These are phyloP conservation scores for Trametes versicolor DNA, from an alignment of 1,284 basidiomycete genomes.

Conservation along the genomic window DNA sequence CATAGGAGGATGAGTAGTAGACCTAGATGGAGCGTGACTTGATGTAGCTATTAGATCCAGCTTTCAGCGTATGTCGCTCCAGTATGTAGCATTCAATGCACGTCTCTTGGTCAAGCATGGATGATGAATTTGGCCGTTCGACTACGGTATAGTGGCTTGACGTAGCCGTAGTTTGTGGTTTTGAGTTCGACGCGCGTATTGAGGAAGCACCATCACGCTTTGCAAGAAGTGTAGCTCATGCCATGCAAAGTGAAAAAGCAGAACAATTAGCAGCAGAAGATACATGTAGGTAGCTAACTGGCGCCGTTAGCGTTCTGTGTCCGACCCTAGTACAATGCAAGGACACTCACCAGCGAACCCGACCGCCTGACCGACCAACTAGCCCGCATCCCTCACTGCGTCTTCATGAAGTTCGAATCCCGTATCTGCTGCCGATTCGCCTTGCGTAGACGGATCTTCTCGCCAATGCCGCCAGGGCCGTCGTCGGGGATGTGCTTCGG, in stretches of 20 bases:
- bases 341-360: slow-evolving; percentile 25
- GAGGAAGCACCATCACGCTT: too few species aligned
- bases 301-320: not conserved
- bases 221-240: not conserved
- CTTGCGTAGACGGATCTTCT: slow-evolving; percentile 67
- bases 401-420: slow-evolving; percentile 82
- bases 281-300: slow-evolving; percentile 29
- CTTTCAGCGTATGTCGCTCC: not conserved
- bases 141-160: too few species aligned
- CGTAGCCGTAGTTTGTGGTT: too few species aligned
- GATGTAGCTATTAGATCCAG: not conserved
- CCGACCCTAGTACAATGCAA: not conserved
- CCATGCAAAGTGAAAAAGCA: not conserved
- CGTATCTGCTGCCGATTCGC: slow-evolving; percentile 73
- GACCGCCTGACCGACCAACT: slow-evolving; percentile 1
- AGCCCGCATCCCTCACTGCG: slow-evolving; percentile 54
- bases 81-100: not conserved
- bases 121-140: too few species aligned
- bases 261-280: slow-evolving; percentile 15
- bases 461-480: slow-evolving; percentile 74
- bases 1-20: not conserved
- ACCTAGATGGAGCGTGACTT: not conserved
- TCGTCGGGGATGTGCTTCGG: slow-evolving; percentile 69
- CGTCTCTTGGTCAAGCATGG: too few species aligned
- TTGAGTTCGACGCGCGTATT: too few species aligned